Percentiles rank a stretch among this genome's conserved stretches.
Conservation (phyloP, 176 grass and related monocot species). For the Musa itinerans region DNA sequence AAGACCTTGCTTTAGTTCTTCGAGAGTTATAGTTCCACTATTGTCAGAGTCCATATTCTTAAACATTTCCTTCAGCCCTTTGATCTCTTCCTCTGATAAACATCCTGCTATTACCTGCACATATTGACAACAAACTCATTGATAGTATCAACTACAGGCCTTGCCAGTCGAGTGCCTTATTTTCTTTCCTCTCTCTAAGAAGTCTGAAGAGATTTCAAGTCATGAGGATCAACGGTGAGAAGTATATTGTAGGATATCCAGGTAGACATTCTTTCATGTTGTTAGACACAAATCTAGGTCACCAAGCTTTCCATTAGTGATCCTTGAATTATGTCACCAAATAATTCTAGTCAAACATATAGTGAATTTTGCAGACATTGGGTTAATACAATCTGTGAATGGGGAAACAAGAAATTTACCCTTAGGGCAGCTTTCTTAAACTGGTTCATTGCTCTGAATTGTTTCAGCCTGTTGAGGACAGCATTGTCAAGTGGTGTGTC, state of each 20-base stretch:
- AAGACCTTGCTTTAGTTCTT: constrained; percentile 4
- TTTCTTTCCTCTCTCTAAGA: no score
- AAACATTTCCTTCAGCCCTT: constrained; percentile 9
- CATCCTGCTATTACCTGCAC: constrained; percentile 1
- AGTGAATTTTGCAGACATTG: background rate
- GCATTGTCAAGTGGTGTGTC: constrained; percentile 69
- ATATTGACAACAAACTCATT: background rate
- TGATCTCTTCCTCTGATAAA: constrained; percentile 11
- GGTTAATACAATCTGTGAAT: background rate
- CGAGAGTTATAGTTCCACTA: constrained; percentile 7
- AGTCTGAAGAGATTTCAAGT: no score
- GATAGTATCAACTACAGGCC: background rate
- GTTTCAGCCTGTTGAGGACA: constrained; percentile 70
- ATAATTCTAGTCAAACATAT: no score
- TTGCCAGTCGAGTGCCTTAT: no score
- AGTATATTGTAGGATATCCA: no score
- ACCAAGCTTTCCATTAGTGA: no score
- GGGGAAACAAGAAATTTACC: constrained; percentile 18
- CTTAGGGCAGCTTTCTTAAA: constrained; percentile 82
- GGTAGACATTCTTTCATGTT: no score
- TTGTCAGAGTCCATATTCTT: constrained; percentile 11
- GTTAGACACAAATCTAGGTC: no score
- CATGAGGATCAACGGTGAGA: no score
- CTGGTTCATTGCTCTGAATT: constrained; percentile 81
- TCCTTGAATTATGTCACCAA: no score